A percentile compares a stretch with the other conserved stretches of the same genome.
Conservation (phyloP, 2,329 filamentous ascomycete genomes). For the Calonectria naviculata region DNA sequence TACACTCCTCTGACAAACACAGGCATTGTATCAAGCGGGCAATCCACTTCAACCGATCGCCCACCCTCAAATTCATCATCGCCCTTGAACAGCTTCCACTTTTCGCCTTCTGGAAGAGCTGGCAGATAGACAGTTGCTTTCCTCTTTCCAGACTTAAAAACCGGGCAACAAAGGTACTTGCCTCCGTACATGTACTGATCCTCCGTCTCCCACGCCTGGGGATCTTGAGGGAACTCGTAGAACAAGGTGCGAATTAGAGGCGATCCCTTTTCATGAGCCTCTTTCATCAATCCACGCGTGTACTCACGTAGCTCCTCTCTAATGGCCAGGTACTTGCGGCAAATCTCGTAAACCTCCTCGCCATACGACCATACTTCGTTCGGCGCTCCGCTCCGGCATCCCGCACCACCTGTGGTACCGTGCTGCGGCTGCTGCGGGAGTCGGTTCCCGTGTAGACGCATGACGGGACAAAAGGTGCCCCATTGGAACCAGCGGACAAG, state of each 20-base stretch:
- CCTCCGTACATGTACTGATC: conserved; percentile 73
- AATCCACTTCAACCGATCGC: background rate
- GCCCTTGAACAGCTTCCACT: conserved; percentile 21
- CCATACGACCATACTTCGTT: conserved; percentile 78
- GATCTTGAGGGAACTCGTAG: conserved; percentile 70
- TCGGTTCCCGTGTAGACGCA: conserved; percentile 74
- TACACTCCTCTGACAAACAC: conserved; percentile 15
- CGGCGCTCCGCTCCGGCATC: conserved; percentile 61
- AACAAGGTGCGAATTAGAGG: conserved; percentile 73
- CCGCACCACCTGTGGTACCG: conserved; percentile 50
- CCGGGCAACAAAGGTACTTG: conserved; percentile 22
- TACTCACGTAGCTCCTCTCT: conserved; percentile 70
- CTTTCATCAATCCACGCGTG: conserved; percentile 66
- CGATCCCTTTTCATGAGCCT: conserved; percentile 68
- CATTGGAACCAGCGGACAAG: conserved; percentile 78
- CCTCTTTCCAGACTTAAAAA: conserved; percentile 17
- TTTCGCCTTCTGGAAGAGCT: background rate
- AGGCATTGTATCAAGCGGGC: conserved; percentile 27
- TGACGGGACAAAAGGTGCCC: conserved; percentile 75
- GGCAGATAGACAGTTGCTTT: conserved; percentile 19
- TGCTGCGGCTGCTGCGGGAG: conserved; percentile 61
- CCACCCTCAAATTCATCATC: conserved; percentile 16
- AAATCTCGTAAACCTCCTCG: conserved; percentile 68
- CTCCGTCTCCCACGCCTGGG: conserved; percentile 65
- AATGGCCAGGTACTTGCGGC: conserved; percentile 67